Evolutionary conservation across 768 basidiomycete genomes (phyloP), one percentile per base, ranked within the genome.

Genomic region (Chiua virens): DNA sequence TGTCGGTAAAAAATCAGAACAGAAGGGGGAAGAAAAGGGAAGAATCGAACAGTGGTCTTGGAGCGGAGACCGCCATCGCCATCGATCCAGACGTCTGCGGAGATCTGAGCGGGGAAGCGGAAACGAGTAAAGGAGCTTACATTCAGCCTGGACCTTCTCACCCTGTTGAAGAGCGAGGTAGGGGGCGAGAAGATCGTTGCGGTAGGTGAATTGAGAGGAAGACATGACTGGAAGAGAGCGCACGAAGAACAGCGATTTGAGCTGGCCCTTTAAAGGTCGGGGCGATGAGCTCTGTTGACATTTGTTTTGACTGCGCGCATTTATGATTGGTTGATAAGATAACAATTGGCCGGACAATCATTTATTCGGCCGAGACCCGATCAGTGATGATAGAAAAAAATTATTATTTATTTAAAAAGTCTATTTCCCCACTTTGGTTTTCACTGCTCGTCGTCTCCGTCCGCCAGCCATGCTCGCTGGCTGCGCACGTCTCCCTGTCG

Each of bases 61-160:
- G 86, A 96, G 70, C 97, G 92, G 57, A 97, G 83, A 57, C 91
- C 96, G 58, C 82, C 80, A 69, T 98, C 89, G 55, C 95, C 95
- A 69, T 98, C 96, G 69, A 98, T 86, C 96, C 96, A 98, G 75
- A 98, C 89, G 72, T 98, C 94, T 98, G 70, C 14, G 11, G 14
- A 9, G 37, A 48, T 38, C 8, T 66, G 22, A 64, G 48, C 17
- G 18, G 14, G 17, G 4, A 21, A 8, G 8, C 34, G 42, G 30
- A 3, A 36, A 42, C 50, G 45, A 50, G 42, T 13, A 38, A 43
- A 42, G 21, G 10, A n/a, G 61, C 82, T 37, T 67, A 91, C 89
- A 92, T 73, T 98, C 96, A 39, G 96, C 96, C 79, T 97, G 93
- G 71, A 98, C 67, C 72, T 93, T 94, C 22, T 85, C 85, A 46